A percentile compares a stretch with the other conserved stretches of the same genome.
phyloP scores from a whole-genome alignment of 148 eudicot species.

The Heliosperma pusillum region DNA sequence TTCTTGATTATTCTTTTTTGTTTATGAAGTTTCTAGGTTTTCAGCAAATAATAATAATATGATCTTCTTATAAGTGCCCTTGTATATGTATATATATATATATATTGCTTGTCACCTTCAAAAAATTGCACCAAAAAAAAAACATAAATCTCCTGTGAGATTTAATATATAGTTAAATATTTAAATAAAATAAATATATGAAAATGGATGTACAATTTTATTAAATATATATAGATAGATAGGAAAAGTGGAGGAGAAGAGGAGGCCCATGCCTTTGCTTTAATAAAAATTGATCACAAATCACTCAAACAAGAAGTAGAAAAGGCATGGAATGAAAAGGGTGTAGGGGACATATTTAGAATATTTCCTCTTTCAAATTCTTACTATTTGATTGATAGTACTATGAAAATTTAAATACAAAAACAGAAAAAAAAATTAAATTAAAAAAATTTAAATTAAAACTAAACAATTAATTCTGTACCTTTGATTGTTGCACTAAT shows the following conservation, averaged over 20 bases:
- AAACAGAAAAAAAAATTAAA: neutral
- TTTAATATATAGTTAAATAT: too few species aligned
- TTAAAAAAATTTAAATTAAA: too few species aligned
- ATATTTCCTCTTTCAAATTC: slow-evolving; percentile 12
- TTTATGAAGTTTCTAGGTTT: slow-evolving; percentile 28
- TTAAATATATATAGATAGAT: slow-evolving; percentile 3
- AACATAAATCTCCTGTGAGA: slow-evolving; percentile 26
- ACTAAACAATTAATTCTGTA: neutral
- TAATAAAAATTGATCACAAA: slow-evolving; percentile 18
- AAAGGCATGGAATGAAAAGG: slow-evolving; percentile 26
- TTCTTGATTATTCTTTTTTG: neutral
- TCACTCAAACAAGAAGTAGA: slow-evolving; percentile 5
- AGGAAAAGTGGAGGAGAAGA: slow-evolving; percentile 23
- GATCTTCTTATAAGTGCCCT: slow-evolving; percentile 4
- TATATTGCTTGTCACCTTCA: slow-evolving; percentile 22
- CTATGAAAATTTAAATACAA: neutral
- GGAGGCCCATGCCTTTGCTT: slow-evolving; percentile 29
- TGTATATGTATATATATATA: neutral
- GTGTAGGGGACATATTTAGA: slow-evolving; percentile 26
- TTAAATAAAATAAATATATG: too few species aligned
- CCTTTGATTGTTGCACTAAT: slow-evolving; percentile 19
- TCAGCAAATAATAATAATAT: neutral
- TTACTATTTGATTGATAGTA: neutral
- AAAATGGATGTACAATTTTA: neutral
- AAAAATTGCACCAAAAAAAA: neutral